These are phyloP conservation scores for Leccinum truebloodii DNA, from an alignment of 768 basidiomycete genomes.

Conservation along the genomic window DNA sequence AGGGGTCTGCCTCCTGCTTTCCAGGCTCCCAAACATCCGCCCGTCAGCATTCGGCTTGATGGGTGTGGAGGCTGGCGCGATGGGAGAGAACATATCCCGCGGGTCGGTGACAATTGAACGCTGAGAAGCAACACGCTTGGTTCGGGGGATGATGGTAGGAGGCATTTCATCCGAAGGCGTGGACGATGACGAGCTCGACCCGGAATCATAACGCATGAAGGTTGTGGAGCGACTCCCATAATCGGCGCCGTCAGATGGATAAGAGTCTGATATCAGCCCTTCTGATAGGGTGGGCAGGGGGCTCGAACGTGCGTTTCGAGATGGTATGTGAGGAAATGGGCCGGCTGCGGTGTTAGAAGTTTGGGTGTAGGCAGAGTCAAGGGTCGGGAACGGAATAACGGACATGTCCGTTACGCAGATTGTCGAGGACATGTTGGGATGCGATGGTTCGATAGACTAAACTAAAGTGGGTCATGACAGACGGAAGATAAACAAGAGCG, in stretches of 20 bases:
- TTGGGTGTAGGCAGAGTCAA: constrained; percentile 29
- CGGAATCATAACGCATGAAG: constrained; percentile 25
- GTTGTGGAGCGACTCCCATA: constrained; percentile 7
- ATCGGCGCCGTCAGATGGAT: constrained; percentile 7
- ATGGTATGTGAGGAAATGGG: constrained; percentile 65
- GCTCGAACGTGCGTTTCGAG: constrained; percentile 37
- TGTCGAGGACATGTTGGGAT: constrained; percentile 22
- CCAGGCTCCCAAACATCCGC: constrained; percentile 17
- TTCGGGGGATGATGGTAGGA: constrained; percentile 39
- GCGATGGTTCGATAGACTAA: constrained; percentile 5
- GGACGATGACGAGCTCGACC: constrained; percentile 39
- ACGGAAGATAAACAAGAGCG: neutral
- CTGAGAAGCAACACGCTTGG: constrained; percentile 38
- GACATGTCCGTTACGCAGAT: constrained; percentile 27
- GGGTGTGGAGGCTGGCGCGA: constrained; percentile 44
- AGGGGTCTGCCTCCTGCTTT: constrained; percentile 12
- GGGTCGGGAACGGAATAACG: constrained; percentile 29
- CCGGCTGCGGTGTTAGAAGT: constrained; percentile 55
- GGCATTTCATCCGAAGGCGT: constrained; percentile 37
- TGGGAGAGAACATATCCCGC: constrained; percentile 36
- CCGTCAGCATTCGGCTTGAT: constrained; percentile 19
- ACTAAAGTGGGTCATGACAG: neutral
- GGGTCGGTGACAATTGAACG: constrained; percentile 23
- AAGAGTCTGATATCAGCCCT: constrained; percentile 13
- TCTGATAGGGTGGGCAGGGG: constrained; percentile 16